These are phyloP conservation scores for Harrya chromipes DNA, from an alignment of 768 basidiomycete genomes.

Conservation along the genomic window DNA sequence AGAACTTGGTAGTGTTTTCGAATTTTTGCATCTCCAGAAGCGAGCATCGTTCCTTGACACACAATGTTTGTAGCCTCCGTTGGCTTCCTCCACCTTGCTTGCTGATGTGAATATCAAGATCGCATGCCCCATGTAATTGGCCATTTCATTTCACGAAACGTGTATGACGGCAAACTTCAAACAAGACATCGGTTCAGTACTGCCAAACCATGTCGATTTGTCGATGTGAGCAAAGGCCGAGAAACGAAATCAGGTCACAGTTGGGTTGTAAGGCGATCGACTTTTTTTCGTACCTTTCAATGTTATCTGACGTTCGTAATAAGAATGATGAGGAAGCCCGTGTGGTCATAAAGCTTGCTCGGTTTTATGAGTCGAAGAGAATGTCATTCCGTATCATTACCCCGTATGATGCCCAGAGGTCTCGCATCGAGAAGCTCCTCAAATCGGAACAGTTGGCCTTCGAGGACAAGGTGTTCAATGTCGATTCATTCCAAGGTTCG, in stretches of 20 bases:
- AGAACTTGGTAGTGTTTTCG: constrained; percentile 73
- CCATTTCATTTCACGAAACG: constrained; percentile 57
- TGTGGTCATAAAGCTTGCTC: constrained; percentile 52
- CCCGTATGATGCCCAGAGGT: constrained; percentile 74
- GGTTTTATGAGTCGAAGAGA: constrained; percentile 42
- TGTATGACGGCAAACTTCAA: constrained; percentile 58
- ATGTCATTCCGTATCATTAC: constrained; percentile 66
- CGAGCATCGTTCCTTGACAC: constrained; percentile 56
- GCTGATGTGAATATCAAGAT: constrained; percentile 41
- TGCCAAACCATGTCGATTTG: constrained; percentile 33
- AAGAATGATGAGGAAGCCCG: constrained; percentile 61
- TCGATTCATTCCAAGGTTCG: constrained; percentile 79
- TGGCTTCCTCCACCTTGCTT: background rate
- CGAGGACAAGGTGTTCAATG: constrained; percentile 69
- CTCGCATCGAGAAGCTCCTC: constrained; percentile 52
- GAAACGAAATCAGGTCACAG: constrained; percentile 32
- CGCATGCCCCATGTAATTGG: constrained; percentile 82
- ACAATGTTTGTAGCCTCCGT: constrained; percentile 53
- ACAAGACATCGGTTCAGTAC: constrained; percentile 50
- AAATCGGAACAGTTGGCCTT: constrained; percentile 45
- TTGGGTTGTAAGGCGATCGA: constrained; percentile 29
- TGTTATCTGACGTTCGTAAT: constrained; percentile 5
- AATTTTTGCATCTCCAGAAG: constrained; percentile 53
- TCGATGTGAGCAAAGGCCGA: constrained; percentile 37
- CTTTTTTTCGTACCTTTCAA: background rate